Base-by-base conservation (phyloP, 345 rosid species). In the Pugionium dolabratum region DNA sequence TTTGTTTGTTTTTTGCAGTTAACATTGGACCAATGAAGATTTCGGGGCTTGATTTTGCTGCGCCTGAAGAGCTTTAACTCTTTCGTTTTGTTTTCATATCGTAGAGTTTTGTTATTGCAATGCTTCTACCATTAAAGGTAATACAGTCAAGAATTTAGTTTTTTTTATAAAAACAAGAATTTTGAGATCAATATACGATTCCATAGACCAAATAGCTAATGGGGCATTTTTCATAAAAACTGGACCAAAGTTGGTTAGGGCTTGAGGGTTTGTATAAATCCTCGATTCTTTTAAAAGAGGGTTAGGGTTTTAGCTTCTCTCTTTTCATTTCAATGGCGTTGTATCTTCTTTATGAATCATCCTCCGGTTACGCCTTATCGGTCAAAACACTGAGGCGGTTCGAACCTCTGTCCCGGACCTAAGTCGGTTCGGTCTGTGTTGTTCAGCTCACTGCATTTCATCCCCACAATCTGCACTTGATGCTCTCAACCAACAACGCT, bases 11-110 rank as follows among this genome's bases (percentile, higher is more conserved):
- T 41, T 37, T 11, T 77, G 83, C 89, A 92, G 96, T 92, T 69
- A 89, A 85, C 68, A 74, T 92, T 56, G 96, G 98, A 68, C 75
- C 34, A 55, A 89, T 92, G 98, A 80, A 65, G 77, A 83, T 92
- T 26, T 71, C 81, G 4, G 91, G 93, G 2, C 63, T 87, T 84
- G 81, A 84, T 54, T 86, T 82, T 50, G 84, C 79, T 56, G 73
- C 75, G 6, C 84, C 72, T 35, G 83, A 75, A 53, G 78, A 61
- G 4, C 40, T 9, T 31, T 42, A 40, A 25, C 33, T 41, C 33
- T 53, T 53, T 10, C 4, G 0, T 63, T 49, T 40, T 37, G 18
- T 18, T 39, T 63, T 63, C 36, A n/a, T 29, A 37, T 63, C 7
- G 7, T 62, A 48, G 35, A 34, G 33, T 18, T 18, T 0, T 18